Conservation (phyloP, 169 alveolate genomes). For the Cryptosporidium tyzzeri region DNA sequence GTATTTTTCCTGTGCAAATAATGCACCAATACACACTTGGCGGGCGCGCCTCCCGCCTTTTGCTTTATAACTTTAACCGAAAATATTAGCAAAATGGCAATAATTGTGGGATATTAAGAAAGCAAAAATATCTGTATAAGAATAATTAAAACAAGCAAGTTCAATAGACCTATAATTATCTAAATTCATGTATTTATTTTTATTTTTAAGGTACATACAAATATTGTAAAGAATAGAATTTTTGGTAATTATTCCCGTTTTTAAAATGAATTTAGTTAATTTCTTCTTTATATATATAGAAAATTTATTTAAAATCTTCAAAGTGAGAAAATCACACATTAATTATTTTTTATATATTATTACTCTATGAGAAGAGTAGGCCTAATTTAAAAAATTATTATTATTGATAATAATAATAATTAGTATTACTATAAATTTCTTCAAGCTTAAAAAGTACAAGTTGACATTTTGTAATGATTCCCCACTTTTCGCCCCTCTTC, state of each 20-base stretch:
- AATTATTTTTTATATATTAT: too few species aligned
- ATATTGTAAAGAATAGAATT: too few species aligned
- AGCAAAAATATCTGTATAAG: neutral
- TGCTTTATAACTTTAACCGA: neutral
- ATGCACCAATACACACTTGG: conserved; percentile 37
- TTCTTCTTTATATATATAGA: neutral
- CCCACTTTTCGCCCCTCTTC: conserved; percentile 9
- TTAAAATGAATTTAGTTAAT: too few species aligned
- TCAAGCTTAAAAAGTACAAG: neutral
- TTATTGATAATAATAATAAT: too few species aligned
- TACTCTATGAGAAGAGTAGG: neutral
- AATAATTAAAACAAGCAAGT: too few species aligned
- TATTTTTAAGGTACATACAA: neutral
- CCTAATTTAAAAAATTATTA: too few species aligned
- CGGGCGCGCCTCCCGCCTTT: neutral
- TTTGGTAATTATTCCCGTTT: too few species aligned
- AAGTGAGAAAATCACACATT: too few species aligned
- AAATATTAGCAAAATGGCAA: neutral
- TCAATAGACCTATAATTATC: too few species aligned
- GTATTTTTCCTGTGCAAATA: conserved; percentile 7
- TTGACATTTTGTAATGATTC: neutral
- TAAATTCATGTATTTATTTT: too few species aligned
- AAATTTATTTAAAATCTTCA: too few species aligned
- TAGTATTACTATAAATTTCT: too few species aligned
- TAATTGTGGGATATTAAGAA: neutral